These are phyloP conservation scores for Corchorus olitorius DNA, from an alignment of 345 rosid species.

Conservation along the genomic window DNA sequence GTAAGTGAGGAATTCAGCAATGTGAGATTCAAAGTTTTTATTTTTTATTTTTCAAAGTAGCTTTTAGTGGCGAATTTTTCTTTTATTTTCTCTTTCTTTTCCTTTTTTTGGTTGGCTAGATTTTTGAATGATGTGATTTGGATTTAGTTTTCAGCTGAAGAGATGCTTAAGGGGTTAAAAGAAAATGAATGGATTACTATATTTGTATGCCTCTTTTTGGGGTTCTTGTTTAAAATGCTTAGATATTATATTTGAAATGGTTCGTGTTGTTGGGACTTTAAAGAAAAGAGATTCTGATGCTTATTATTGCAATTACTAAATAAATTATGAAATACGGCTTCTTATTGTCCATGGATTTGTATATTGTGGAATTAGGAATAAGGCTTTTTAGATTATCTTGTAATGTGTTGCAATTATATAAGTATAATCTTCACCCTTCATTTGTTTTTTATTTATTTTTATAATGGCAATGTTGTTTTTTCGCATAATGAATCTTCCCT, in stretches of 20 bases:
- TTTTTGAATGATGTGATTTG: conserved; percentile 33
- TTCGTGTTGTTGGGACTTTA: conserved; percentile 25
- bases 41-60: not conserved
- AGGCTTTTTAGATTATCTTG: conserved; percentile 25
- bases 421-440: conserved; percentile 21
- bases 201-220: conserved; percentile 21
- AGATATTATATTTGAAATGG: conserved; percentile 28
- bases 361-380: conserved; percentile 50
- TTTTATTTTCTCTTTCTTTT: not conserved
- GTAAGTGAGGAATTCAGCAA: not conserved
- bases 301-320: conserved; percentile 31
- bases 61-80: conserved; percentile 5
- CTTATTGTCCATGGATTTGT: conserved; percentile 49
- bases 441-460: conserved; percentile 24
- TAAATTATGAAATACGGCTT: conserved; percentile 33
- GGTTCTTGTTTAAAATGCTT: conserved; percentile 7
- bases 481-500: conserved; percentile 49
- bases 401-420: conserved; percentile 11
- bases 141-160: conserved; percentile 33
- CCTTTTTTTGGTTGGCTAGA: conserved; percentile 14
- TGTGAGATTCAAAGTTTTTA: conserved; percentile 10
- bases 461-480: conserved; percentile 48
- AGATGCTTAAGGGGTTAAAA: conserved; percentile 31
- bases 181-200: conserved; percentile 15
- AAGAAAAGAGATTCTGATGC: conserved; percentile 56